Conservation (phyloP, 2,329 filamentous ascomycete species). For the Fusarium sp. region DNA sequence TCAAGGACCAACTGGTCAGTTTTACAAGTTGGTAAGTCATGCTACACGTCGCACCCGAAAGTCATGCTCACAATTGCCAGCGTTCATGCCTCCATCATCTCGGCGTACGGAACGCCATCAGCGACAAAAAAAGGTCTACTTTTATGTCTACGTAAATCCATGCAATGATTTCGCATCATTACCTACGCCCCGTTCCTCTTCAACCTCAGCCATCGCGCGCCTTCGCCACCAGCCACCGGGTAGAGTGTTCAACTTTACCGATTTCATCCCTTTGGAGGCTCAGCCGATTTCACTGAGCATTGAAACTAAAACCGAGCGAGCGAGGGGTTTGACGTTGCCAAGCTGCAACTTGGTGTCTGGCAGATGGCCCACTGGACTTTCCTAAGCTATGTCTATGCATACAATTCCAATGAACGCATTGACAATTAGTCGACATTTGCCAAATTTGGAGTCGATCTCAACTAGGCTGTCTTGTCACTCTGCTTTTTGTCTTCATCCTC, state of each 20-base stretch:
- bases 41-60: background rate
- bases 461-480: too few relatives aligned
- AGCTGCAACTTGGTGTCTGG: constrained; percentile 9
- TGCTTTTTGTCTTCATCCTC: too few relatives aligned
- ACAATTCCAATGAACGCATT: too few relatives aligned
- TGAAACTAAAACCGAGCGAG: constrained; percentile 8
- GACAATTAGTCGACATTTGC: too few relatives aligned
- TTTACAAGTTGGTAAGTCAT: background rate
- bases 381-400: background rate
- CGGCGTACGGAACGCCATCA: background rate
- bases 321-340: constrained; percentile 5
- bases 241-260: constrained; percentile 1
- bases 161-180: too few relatives aligned
- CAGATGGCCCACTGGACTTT: constrained; percentile 7
- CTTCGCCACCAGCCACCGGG: background rate
- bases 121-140: background rate
- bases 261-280: background rate
- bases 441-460: too few relatives aligned
- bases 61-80: background rate
- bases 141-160: constrained; percentile 8
- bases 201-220: background rate
- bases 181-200: background rate
- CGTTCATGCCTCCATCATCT: background rate
- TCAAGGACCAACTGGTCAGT: background rate
- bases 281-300: constrained; percentile 5